These are phyloP conservation scores for Lactarius hatsudake DNA, from an alignment of 768 basidiomycete genomes.

Conservation along the genomic window DNA sequence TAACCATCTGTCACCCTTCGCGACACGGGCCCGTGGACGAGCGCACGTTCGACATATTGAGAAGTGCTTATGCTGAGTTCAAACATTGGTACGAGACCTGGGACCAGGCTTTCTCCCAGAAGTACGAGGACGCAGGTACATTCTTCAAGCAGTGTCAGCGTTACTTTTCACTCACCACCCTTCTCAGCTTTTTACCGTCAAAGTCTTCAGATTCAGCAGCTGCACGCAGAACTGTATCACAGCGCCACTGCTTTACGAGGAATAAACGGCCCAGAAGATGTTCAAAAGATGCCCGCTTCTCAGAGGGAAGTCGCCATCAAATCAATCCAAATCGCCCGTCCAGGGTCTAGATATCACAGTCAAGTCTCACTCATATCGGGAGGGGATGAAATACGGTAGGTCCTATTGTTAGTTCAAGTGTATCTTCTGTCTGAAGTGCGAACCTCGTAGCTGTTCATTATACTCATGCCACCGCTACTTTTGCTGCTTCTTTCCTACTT, in stretches of 20 bases:
- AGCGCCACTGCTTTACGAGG: slow-evolving; percentile 80
- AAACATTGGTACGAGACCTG: slow-evolving; percentile 77
- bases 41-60: slow-evolving; percentile 66
- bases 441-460: slow-evolving; percentile 69
- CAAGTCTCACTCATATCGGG: slow-evolving; percentile 77
- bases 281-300: slow-evolving; percentile 72
- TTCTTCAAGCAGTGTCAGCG: slow-evolving; percentile 11
- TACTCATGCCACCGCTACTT: slow-evolving; percentile 91
- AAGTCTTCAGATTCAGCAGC: slow-evolving; percentile 81
- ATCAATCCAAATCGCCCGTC: slow-evolving; percentile 79
- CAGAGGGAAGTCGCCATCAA: slow-evolving; percentile 79
- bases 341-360: slow-evolving; percentile 83
- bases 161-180: not conserved
- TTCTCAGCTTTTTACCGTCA: slow-evolving; percentile 77
- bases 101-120: slow-evolving; percentile 77
- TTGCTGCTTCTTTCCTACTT: slow-evolving; percentile 86
- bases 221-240: slow-evolving; percentile 84
- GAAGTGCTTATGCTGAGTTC: slow-evolving; percentile 75
- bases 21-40: slow-evolving; percentile 74
- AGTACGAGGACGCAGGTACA: slow-evolving; percentile 79
- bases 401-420: slow-evolving; percentile 6
- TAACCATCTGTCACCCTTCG: slow-evolving; percentile 70
- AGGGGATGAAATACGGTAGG: slow-evolving; percentile 89
- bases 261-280: slow-evolving; percentile 84
- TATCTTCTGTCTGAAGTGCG: not conserved